phyloP scores from a whole-genome alignment of 2,329 filamentous ascomycete species.

The Calonectria naviculata region DNA sequence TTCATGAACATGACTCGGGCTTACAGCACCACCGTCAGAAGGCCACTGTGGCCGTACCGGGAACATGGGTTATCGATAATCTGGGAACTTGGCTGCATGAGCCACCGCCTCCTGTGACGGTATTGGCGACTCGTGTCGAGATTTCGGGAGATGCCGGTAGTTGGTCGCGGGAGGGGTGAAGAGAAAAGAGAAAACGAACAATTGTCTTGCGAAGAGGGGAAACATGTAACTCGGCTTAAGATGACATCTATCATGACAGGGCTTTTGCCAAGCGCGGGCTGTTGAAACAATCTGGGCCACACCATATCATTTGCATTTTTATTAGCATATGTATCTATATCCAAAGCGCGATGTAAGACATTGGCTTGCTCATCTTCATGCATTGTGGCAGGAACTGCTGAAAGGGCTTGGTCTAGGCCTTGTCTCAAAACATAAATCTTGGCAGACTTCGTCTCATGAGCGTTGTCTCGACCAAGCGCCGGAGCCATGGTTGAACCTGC shows the following conservation, averaged over 20 bases:
- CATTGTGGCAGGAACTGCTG: background rate
- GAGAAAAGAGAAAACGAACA: background rate
- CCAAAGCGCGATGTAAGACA: background rate
- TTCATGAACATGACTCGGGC: background rate
- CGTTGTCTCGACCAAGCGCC: background rate
- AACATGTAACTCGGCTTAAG: background rate
- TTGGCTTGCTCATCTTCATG: background rate
- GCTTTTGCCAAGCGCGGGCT: background rate
- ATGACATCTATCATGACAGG: background rate
- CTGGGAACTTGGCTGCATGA: conserved; percentile 21
- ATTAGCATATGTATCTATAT: background rate
- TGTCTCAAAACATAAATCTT: background rate
- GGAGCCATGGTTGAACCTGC: background rate
- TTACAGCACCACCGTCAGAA: background rate
- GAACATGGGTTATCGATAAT: conserved; percentile 15
- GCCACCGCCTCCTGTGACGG: conserved; percentile 20
- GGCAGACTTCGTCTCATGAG: background rate
- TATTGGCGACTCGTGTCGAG: conserved; percentile 10
- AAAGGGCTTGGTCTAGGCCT: background rate
- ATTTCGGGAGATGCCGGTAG: conserved; percentile 9
- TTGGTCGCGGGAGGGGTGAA: background rate
- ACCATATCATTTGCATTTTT: background rate
- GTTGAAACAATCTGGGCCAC: background rate
- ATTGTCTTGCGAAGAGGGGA: background rate
- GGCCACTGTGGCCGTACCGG: conserved; percentile 8